These are phyloP conservation scores for Talaromyces adpressus DNA, from an alignment of 495 filamentous ascomycete species.

Conservation along the genomic window DNA sequence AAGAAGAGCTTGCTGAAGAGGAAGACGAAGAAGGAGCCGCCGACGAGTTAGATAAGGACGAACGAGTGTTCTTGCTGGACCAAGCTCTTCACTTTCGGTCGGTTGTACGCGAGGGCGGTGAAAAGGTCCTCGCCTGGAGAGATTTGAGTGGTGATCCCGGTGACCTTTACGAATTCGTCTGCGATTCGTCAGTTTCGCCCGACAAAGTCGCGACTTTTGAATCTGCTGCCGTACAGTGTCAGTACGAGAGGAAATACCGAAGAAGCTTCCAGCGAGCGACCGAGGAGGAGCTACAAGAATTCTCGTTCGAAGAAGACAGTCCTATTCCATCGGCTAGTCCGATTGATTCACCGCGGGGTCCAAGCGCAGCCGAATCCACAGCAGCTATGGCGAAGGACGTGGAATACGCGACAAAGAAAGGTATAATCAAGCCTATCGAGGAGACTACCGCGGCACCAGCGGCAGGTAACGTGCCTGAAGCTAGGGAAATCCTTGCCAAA, in stretches of 20 bases:
- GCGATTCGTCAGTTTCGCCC: conserved; percentile 63
- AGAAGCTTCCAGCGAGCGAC: conserved; percentile 72
- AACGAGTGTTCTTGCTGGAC: conserved; percentile 94
- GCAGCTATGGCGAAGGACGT: conserved; percentile 40
- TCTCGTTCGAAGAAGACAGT: conserved; percentile 71
- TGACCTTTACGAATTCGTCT: conserved; percentile 95
- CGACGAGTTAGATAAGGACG: conserved; percentile 74
- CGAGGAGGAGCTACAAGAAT: conserved; percentile 70
- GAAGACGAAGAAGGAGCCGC: conserved; percentile 73
- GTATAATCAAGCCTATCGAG: conserved; percentile 27
- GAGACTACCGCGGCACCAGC: conserved; percentile 40
- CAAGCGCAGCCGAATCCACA: conserved; percentile 27
- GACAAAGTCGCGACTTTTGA: conserved; percentile 75
- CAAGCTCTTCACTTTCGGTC: conserved; percentile 82
- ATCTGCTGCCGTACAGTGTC: conserved; percentile 79
- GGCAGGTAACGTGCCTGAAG: conserved; percentile 58
- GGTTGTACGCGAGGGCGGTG: conserved; percentile 66
- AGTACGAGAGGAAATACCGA: conserved; percentile 92
- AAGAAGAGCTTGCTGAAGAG: conserved; percentile 81
- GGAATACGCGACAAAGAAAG: conserved; percentile 36
- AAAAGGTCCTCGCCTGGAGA: conserved; percentile 86
- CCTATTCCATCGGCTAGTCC: conserved; percentile 81
- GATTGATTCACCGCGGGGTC: conserved; percentile 43
- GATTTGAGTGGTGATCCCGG: conserved; percentile 90
- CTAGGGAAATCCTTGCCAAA: conserved; percentile 62